Percentiles rank a stretch among this genome's conserved stretches.
Evolutionary conservation across 2,329 filamentous ascomycete species (phyloP).

Genomic region (Westerdykella ornata): DNA sequence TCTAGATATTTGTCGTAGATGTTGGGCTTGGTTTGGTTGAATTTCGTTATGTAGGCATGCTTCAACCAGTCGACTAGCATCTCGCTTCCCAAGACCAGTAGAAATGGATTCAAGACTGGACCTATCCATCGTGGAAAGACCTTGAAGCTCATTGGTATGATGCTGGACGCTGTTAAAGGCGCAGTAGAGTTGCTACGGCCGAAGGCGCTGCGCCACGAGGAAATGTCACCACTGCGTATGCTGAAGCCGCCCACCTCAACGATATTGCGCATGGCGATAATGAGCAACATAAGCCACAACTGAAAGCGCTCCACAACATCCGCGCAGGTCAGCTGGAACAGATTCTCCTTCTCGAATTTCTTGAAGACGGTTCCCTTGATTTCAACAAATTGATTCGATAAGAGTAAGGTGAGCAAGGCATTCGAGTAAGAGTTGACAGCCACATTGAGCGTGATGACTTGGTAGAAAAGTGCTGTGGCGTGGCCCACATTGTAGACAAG

Average conservation of each 20-base stretch:
- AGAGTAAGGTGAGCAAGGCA: constrained; percentile 78
- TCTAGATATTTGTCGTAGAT: constrained; percentile 89
- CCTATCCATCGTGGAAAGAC: constrained; percentile 80
- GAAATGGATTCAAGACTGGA: constrained; percentile 84
- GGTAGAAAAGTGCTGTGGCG: constrained; percentile 84
- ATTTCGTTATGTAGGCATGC: constrained; percentile 96
- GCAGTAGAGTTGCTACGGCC: constrained; percentile 46
- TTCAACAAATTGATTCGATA: constrained; percentile 98
- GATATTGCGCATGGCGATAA: constrained; percentile 92
- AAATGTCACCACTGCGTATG: constrained; percentile 31
- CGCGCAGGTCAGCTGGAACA: constrained; percentile 93
- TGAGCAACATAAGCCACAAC: constrained; percentile 92
- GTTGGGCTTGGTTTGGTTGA: constrained; percentile 90
- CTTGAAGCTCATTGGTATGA: constrained; percentile 85
- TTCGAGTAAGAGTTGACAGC: constrained; percentile 99
- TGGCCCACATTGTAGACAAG: constrained; percentile 84
- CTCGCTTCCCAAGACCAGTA: constrained; percentile 90
- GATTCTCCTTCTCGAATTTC: constrained; percentile 94
- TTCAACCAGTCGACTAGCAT: constrained; percentile 97
- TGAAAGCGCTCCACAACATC: constrained; percentile 97
- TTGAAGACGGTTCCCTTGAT: constrained; percentile 99
- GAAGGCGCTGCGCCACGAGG: constrained; percentile 27
- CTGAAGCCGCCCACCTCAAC: constrained; percentile 88
- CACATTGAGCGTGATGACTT: constrained; percentile 95
- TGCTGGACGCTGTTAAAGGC: constrained; percentile 59